Percentiles rank a stretch among this genome's conserved stretches.
Conservation (phyloP, 2,329 filamentous ascomycete species). For the Aspergillus spinulosporus region DNA sequence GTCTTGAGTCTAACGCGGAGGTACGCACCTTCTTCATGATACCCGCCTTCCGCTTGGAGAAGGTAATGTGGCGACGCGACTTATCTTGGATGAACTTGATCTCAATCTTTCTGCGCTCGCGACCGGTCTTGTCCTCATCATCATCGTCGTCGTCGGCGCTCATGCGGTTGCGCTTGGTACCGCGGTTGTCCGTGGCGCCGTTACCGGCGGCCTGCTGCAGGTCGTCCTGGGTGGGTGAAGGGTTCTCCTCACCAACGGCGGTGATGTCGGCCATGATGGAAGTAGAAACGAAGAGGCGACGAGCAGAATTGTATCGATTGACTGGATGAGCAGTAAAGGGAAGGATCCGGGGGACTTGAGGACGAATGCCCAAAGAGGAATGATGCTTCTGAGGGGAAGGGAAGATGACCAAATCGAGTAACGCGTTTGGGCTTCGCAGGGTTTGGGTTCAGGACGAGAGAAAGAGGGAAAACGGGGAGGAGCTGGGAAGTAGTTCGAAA, state of each 20-base stretch:
- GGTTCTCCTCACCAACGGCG: slow-evolving; percentile 73
- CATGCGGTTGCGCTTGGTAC: slow-evolving; percentile 84
- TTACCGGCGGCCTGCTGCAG: slow-evolving; percentile 65
- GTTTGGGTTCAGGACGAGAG: slow-evolving; percentile 42
- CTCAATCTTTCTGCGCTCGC: slow-evolving; percentile 98
- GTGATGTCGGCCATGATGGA: slow-evolving; percentile 73
- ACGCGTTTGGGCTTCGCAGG: slow-evolving; percentile 46
- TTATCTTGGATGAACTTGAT: slow-evolving; percentile 99
- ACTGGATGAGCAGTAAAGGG: slow-evolving; percentile 15
- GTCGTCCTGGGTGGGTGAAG: slow-evolving; percentile 71
- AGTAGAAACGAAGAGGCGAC: slow-evolving; percentile 16
- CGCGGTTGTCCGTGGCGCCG: slow-evolving; percentile 72
- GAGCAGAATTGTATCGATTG: slow-evolving; percentile 14
- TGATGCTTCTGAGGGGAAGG: slow-evolving; percentile 42
- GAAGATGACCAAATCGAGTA: slow-evolving; percentile 49
- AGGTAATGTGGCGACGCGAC: slow-evolving; percentile 98
- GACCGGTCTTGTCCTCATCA: slow-evolving; percentile 94
- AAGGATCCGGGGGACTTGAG: slow-evolving; percentile 23
- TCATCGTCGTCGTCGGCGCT: slow-evolving; percentile 91
- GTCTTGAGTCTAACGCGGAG: slow-evolving; percentile 21
- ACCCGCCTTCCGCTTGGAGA: slow-evolving; percentile 98
- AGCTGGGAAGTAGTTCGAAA: slow-evolving; percentile 32
- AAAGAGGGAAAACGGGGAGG: slow-evolving; percentile 29
- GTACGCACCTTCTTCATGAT: slow-evolving; percentile 98
- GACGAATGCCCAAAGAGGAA: slow-evolving; percentile 47